A percentile compares a stretch with the other conserved stretches of the same genome.
These are phyloP conservation scores for Aspergillus avenaceus DNA, from an alignment of 495 filamentous ascomycete genomes.

Conservation along the genomic window DNA sequence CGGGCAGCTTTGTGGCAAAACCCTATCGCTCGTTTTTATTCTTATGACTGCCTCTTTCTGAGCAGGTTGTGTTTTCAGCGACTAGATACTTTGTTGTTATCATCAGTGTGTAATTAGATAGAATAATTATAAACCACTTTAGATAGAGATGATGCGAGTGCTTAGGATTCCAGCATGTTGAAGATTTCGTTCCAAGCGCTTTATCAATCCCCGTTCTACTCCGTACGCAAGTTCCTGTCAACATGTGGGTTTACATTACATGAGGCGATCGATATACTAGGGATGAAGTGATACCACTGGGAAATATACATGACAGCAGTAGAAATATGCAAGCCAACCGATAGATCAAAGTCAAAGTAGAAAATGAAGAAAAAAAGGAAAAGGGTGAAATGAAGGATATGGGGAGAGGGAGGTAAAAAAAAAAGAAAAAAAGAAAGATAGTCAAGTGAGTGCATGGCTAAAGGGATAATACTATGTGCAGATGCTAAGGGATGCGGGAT, in stretches of 20 bases:
- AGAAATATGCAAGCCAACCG: slow-evolving; percentile 16
- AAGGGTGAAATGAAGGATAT: too few relatives aligned
- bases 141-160: neutral
- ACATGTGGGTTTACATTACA: slow-evolving; percentile 3
- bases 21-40: too few relatives aligned
- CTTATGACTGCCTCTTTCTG: too few relatives aligned
- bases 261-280: slow-evolving; percentile 1
- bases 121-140: neutral
- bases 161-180: neutral
- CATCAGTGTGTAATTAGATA: neutral
- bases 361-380: neutral
- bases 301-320: slow-evolving; percentile 21
- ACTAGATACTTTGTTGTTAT: too few relatives aligned
- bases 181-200: neutral
- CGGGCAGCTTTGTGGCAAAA: too few relatives aligned
- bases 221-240: too few relatives aligned
- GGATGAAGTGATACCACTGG: neutral
- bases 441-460: slow-evolving; percentile 8
- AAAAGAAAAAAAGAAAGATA: slow-evolving; percentile 1
- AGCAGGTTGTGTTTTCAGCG: too few relatives aligned
- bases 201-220: too few relatives aligned
- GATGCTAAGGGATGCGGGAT: neutral
- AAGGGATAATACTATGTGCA: slow-evolving; percentile 18
- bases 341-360: slow-evolving; percentile 5
- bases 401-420: neutral